These are phyloP conservation scores for Otatea glauca DNA, from an alignment of 176 grass and related monocot genomes.

Conservation along the genomic window DNA sequence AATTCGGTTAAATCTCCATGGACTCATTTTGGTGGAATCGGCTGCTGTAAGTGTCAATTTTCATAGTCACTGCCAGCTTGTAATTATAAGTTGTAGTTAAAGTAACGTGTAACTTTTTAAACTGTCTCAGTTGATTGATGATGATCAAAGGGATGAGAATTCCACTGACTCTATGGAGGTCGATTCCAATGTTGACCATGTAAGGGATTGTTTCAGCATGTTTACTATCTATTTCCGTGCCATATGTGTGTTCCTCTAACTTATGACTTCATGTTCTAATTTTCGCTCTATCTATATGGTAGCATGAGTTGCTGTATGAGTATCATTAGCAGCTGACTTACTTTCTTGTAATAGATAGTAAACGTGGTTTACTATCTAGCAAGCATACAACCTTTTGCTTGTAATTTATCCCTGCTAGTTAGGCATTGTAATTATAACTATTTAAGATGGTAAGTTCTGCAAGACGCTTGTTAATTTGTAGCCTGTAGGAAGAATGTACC, in stretches of 20 bases:
- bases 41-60: conserved; percentile 68
- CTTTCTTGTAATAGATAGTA: conserved; percentile 18
- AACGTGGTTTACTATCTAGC: conserved; percentile 25
- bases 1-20: conserved; percentile 91
- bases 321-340: conserved; percentile 7
- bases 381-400: conserved; percentile 10
- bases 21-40: conserved; percentile 83
- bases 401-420: neutral
- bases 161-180: conserved; percentile 58
- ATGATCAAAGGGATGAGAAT: conserved; percentile 56
- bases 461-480: conserved; percentile 15
- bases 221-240: conserved; percentile 18
- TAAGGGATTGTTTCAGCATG: conserved; percentile 37
- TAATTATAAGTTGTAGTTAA: conserved; percentile 17
- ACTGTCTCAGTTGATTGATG: conserved; percentile 62
- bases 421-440: conserved; percentile 15
- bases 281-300: conserved; percentile 19
- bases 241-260: conserved; percentile 30
- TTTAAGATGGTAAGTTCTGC: conserved; percentile 30
- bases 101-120: conserved; percentile 45
- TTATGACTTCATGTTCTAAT: conserved; percentile 1
- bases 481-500: neutral
- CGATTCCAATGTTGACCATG: conserved; percentile 47
- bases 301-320: neutral
- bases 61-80: conserved; percentile 23